Evolutionary conservation across 2,329 filamentous ascomycete genomes (phyloP).

Genomic region (Sarocladium brachiariae): DNA sequence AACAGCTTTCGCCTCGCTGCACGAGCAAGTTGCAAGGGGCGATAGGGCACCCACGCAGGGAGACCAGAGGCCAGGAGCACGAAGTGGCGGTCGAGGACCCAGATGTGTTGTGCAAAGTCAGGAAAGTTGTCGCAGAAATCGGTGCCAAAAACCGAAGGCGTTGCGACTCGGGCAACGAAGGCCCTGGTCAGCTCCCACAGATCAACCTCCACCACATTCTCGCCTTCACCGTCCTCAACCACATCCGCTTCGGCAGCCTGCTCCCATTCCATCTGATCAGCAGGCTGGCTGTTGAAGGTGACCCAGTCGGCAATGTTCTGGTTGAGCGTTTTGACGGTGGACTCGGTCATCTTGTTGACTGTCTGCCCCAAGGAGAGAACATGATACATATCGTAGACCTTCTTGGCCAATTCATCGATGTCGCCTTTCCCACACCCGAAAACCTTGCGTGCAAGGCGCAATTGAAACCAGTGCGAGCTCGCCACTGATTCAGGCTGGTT

Average conservation of each 20-base stretch:
- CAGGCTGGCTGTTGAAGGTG: slow-evolving; percentile 29
- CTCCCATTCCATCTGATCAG: slow-evolving; percentile 34
- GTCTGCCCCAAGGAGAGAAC: slow-evolving; percentile 11
- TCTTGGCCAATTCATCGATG: neutral
- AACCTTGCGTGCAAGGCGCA: slow-evolving; percentile 22
- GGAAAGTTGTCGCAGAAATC: slow-evolving; percentile 35
- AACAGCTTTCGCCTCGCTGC: slow-evolving; percentile 22
- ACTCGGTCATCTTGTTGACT: slow-evolving; percentile 12
- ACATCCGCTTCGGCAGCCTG: slow-evolving; percentile 24
- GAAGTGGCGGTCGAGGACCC: slow-evolving; percentile 30
- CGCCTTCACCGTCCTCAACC: slow-evolving; percentile 20
- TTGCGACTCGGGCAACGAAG: slow-evolving; percentile 29
- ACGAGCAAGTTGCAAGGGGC: slow-evolving; percentile 24
- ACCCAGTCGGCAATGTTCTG: slow-evolving; percentile 27
- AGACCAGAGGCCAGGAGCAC: slow-evolving; percentile 22
- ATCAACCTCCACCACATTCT: slow-evolving; percentile 25
- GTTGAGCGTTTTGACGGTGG: slow-evolving; percentile 19
- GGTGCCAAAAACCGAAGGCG: slow-evolving; percentile 29
- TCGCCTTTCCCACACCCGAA: slow-evolving; percentile 25
- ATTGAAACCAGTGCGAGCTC: slow-evolving; percentile 19
- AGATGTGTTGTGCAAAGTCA: slow-evolving; percentile 30
- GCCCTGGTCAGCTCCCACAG: slow-evolving; percentile 26
- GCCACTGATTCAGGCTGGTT: slow-evolving; percentile 21
- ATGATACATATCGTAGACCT: neutral
- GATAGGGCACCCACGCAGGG: slow-evolving; percentile 27